Evolutionary conservation across 306 rosid species (phyloP).

Genomic region (cucumber (Cucumis sativus)): Cucumber_9930_V3 NC_026660.2:24827001-24827500

Average conservation of each 20-base stretch:
- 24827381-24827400: background rate
- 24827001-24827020: constrained; percentile 46
- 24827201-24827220: no score
- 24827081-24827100: background rate
- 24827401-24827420: background rate
- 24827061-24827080: background rate
- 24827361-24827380: background rate
- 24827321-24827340: background rate
- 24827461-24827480: constrained; percentile 8
- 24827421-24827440: background rate
- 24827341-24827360: background rate
- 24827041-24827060: background rate
- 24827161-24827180: background rate
- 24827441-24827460: background rate
- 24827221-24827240: no score
- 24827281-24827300: no score
- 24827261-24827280: no score
- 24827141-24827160: background rate
- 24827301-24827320: background rate
- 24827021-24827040: constrained; percentile 12
- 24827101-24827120: background rate
- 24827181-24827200: background rate
- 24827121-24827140: background rate
- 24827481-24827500: constrained; percentile 3
- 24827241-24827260: no score